These are phyloP conservation scores for Zymoseptoria brevis DNA, from an alignment of 2,329 filamentous ascomycete species.

Conservation along the genomic window DNA sequence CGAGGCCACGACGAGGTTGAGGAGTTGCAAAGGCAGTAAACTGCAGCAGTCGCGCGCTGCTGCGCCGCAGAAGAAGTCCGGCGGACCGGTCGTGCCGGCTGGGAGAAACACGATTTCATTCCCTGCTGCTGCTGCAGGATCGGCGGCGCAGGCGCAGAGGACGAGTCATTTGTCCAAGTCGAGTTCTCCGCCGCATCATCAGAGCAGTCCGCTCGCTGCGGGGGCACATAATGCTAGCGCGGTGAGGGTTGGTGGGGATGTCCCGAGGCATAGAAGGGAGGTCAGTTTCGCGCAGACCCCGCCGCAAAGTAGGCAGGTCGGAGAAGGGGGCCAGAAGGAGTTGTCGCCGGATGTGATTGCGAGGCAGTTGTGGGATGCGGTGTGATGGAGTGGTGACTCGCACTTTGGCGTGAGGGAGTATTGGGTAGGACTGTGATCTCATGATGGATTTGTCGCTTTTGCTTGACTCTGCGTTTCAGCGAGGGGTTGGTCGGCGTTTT, in stretches of 20 bases:
- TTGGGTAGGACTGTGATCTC: too few species aligned
- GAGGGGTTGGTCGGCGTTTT: not conserved
- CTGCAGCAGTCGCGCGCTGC: slow-evolving; percentile 7
- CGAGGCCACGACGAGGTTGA: slow-evolving; percentile 24
- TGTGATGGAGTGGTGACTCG: not conserved
- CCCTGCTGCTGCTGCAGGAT: slow-evolving; percentile 2
- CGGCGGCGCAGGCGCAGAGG: slow-evolving; percentile 1
- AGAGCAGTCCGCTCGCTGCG: slow-evolving; percentile 3
- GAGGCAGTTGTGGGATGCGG: slow-evolving; percentile 18
- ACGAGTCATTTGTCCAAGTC: slow-evolving; percentile 13
- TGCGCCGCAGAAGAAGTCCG: slow-evolving; percentile 3
- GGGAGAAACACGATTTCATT: slow-evolving; percentile 19
- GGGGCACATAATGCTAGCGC: not conserved
- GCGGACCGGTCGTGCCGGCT: slow-evolving; percentile 7
- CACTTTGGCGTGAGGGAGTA: not conserved
- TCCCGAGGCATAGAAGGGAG: slow-evolving; percentile 13
- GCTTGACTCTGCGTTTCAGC: slow-evolving; percentile 1
- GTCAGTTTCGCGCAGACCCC: slow-evolving; percentile 21
- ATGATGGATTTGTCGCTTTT: too few species aligned
- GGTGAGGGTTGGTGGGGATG: not conserved
- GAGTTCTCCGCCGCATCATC: slow-evolving; percentile 12
- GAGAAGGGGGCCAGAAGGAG: slow-evolving; percentile 8
- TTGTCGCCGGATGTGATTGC: slow-evolving; percentile 17
- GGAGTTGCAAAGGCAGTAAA: slow-evolving; percentile 16
- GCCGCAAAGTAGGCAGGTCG: slow-evolving; percentile 14